A percentile compares a stretch with the other conserved stretches of the same genome.
Evolutionary conservation across 1,139 yeast species (phyloP).

Genomic region (Kodamaea ohmeri): DNA sequence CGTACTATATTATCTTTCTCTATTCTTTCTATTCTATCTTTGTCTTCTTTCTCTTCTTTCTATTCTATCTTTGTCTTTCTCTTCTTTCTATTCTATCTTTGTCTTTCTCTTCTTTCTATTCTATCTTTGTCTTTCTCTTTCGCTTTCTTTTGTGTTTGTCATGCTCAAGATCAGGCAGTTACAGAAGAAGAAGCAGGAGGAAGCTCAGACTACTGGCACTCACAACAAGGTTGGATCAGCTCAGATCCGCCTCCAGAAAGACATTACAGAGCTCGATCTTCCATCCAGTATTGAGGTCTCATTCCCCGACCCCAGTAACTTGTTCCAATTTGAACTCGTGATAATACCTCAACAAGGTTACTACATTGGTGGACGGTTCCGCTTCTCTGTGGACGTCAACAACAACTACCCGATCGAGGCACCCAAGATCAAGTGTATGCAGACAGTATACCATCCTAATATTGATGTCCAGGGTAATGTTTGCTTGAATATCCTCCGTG

Average conservation of each 20-base stretch:
- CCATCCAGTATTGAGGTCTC: slow-evolving; percentile 60
- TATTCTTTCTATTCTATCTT: neutral
- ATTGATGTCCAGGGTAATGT: slow-evolving; percentile 89
- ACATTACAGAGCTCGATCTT: slow-evolving; percentile 64
- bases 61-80: neutral
- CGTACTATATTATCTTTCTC: no score
- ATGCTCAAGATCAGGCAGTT: slow-evolving; percentile 54
- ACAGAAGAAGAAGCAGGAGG: slow-evolving; percentile 56
- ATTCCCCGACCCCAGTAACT: slow-evolving; percentile 55
- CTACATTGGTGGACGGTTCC: slow-evolving; percentile 67
- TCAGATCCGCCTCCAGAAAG: slow-evolving; percentile 56
- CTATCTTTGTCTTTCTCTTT: neutral
- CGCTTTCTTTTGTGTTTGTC: neutral
- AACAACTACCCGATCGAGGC: slow-evolving; percentile 89
- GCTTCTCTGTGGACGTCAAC: slow-evolving; percentile 61
- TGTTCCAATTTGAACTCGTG: slow-evolving; percentile 58
- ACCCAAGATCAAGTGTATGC: slow-evolving; percentile 73
- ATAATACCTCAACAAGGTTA: slow-evolving; percentile 79
- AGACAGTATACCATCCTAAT: slow-evolving; percentile 88
- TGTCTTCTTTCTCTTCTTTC: neutral
- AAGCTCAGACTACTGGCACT: slow-evolving; percentile 19
- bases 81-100: neutral
- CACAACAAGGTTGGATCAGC: slow-evolving; percentile 45
- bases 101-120: neutral
- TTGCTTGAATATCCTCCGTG: slow-evolving; percentile 84